phyloP scores from a whole-genome alignment of 495 filamentous ascomycete genomes.

The Daldinia childiae region DNA sequence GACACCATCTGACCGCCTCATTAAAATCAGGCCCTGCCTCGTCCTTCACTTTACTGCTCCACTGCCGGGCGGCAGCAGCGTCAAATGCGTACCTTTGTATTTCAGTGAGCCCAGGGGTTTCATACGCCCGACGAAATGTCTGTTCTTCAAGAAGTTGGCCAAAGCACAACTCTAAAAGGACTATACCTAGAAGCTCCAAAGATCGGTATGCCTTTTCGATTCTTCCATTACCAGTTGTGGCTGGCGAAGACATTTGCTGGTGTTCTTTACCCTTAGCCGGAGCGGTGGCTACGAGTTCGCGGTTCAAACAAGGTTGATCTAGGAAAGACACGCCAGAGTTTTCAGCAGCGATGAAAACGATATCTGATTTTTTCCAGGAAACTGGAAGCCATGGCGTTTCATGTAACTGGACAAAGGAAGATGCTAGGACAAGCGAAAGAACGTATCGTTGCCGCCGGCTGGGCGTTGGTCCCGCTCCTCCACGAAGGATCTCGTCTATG shows the following conservation, averaged over 20 bases:
- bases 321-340: background rate
- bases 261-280: background rate
- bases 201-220: background rate
- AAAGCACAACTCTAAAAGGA: background rate
- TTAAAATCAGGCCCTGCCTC: background rate
- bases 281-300: background rate
- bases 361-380: background rate
- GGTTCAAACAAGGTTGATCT: background rate
- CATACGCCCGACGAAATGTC: background rate
- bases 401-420: background rate
- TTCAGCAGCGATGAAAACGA: background rate
- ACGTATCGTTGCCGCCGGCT: background rate
- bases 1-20: background rate
- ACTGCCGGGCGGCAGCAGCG: background rate
- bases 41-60: background rate
- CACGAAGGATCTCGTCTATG: background rate
- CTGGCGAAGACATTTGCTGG: background rate
- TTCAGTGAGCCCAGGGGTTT: background rate
- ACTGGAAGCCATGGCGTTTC: background rate
- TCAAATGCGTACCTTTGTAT: background rate
- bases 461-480: background rate
- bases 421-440: too few relatives aligned
- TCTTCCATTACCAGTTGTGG: background rate
- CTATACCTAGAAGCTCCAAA: background rate
- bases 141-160: background rate